phyloP scores from a whole-genome alignment of 192 early-diverging fungal species.

The Linnemannia hyalina region DNA sequence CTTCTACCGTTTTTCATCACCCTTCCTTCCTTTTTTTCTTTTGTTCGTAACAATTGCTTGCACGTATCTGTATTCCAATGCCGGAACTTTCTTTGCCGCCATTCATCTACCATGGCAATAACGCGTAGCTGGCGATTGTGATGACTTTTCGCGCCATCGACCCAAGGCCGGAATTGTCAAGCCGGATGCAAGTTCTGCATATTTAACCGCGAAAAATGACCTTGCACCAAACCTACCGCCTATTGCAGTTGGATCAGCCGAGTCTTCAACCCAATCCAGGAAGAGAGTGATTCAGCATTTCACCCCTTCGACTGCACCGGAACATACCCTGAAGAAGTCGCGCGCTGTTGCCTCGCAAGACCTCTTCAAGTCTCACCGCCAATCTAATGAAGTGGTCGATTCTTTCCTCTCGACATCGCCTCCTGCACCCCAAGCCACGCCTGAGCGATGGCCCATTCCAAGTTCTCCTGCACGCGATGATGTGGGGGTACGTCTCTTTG shows the following conservation, averaged over 20 bases:
- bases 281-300: conserved; percentile 6
- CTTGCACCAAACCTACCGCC: background rate
- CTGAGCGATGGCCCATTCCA: conserved; percentile 12
- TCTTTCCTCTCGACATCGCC: background rate
- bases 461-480: conserved; percentile 2
- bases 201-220: conserved; percentile 36
- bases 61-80: background rate
- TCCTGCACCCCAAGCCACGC: background rate
- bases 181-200: conserved; percentile 29
- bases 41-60: background rate
- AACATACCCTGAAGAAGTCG: conserved; percentile 26
- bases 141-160: conserved; percentile 21
- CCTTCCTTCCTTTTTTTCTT: background rate
- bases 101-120: background rate
- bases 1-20: background rate
- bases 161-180: conserved; percentile 34
- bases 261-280: background rate
- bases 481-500: conserved; percentile 6
- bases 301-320: background rate
- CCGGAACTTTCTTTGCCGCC: background rate
- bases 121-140: conserved; percentile 20
- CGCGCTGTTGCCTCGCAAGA: background rate
- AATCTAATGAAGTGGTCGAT: conserved; percentile 3
- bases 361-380: background rate
- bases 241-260: background rate